Conservation (phyloP, 2,329 filamentous ascomycete species). For the Penicillium sp. region DNA sequence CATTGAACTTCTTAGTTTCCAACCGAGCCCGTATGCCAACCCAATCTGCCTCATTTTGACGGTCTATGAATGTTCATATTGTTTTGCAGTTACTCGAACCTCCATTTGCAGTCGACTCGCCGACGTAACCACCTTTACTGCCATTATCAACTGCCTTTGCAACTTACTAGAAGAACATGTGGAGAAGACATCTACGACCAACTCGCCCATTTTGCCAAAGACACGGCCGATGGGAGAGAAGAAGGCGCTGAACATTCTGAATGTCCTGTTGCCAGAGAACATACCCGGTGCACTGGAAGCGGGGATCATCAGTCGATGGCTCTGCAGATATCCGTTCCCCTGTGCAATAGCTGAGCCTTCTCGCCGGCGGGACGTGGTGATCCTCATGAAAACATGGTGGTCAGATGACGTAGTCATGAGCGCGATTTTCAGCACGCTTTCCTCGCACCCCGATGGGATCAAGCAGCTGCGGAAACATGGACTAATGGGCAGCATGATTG, state of each 20-base stretch:
- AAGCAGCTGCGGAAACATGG: constrained; percentile 46
- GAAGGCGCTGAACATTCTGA: constrained; percentile 55
- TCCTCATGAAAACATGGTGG: constrained; percentile 45
- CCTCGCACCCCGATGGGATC: constrained; percentile 38
- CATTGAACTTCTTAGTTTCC: constrained; percentile 45
- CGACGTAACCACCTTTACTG: constrained; percentile 39
- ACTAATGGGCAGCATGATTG: constrained; percentile 44
- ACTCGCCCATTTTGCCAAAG: constrained; percentile 41
- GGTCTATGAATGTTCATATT: constrained; percentile 1
- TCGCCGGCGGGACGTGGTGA: constrained; percentile 41
- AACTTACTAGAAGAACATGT: constrained; percentile 42
- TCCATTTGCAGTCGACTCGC: constrained; percentile 36
- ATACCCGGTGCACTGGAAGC: constrained; percentile 60
- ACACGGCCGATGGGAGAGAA: constrained; percentile 45
- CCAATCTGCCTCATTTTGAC: background rate
- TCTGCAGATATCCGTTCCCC: constrained; percentile 69
- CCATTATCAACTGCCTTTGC: constrained; percentile 44
- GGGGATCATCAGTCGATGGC: constrained; percentile 69
- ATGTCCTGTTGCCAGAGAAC: constrained; percentile 61
- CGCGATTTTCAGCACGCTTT: constrained; percentile 43
- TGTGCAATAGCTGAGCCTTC: constrained; percentile 56
- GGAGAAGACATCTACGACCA: constrained; percentile 35
- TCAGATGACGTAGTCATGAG: constrained; percentile 47
- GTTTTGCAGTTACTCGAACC: constrained; percentile 36
- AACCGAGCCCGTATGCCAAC: constrained; percentile 39